Conservation (phyloP, 176 grass and related monocot genomes). For the Ampelocalamus luodianensis region DNA sequence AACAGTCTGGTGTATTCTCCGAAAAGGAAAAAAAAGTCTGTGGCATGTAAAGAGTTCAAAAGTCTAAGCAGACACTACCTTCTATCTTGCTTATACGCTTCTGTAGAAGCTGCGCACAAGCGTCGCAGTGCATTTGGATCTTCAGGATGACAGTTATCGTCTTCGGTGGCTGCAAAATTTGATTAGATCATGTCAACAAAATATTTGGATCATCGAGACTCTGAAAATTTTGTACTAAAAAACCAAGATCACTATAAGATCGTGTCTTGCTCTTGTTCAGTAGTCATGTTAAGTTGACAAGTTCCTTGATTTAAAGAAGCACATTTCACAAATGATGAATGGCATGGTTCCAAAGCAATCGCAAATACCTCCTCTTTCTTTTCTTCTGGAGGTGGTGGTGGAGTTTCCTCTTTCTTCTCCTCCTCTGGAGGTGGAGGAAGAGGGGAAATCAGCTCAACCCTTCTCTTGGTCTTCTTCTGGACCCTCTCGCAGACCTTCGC, state of each 20-base stretch:
- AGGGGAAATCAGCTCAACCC: constrained; percentile 70
- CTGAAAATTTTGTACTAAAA: neutral
- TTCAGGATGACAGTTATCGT: constrained; percentile 54
- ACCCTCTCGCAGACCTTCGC: constrained; percentile 63
- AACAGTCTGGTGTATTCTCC: too few relatives aligned
- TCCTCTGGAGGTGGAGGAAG: constrained; percentile 46
- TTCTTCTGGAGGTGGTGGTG: constrained; percentile 47
- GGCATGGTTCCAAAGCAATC: neutral
- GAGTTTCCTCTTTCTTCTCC: constrained; percentile 63
- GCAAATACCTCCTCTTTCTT: constrained; percentile 68
- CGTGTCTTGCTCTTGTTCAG: neutral
- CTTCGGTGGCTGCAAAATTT: constrained; percentile 50
- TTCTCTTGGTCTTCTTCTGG: constrained; percentile 70
- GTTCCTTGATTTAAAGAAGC: neutral
- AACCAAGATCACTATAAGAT: neutral
- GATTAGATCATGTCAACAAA: neutral
- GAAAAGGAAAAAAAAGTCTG: neutral
- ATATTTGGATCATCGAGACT: neutral
- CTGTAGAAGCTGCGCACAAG: constrained; percentile 56
- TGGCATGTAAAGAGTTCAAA: neutral
- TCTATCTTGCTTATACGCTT: constrained; percentile 64
- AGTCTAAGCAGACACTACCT: constrained; percentile 29
- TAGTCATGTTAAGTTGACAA: neutral
- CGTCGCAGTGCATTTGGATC: constrained; percentile 64
- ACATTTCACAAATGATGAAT: neutral